Conservation (phyloP, 495 filamentous ascomycete genomes). For the Talaromyces liani region DNA sequence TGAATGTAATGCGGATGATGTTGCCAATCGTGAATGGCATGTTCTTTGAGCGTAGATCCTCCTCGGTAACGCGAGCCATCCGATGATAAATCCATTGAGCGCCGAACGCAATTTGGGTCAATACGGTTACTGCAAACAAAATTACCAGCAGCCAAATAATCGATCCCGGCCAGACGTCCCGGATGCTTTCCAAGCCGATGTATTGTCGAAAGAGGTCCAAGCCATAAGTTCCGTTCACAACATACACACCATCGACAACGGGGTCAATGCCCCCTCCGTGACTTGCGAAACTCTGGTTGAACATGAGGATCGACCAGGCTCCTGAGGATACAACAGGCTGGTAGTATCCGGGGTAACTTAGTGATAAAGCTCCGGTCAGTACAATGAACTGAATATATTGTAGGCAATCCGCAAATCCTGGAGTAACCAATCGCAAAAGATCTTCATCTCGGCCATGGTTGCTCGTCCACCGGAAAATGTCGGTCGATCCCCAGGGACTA, state of each 20-base stretch:
- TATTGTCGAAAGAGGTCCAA: constrained; percentile 71
- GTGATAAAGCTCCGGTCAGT: constrained; percentile 73
- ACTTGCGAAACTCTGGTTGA: constrained; percentile 83
- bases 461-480: constrained; percentile 88
- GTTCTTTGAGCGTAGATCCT: constrained; percentile 85
- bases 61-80: constrained; percentile 63
- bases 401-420: constrained; percentile 93
- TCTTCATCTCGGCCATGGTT: constrained; percentile 95
- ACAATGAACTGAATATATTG: constrained; percentile 95
- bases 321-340: constrained; percentile 83
- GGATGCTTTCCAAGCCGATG: constrained; percentile 66
- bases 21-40: constrained; percentile 87
- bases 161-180: constrained; percentile 92
- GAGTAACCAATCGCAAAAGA: constrained; percentile 84
- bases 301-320: constrained; percentile 84
- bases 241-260: constrained; percentile 79
- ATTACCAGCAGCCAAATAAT: constrained; percentile 77
- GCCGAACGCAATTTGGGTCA: constrained; percentile 71
- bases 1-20: constrained; percentile 80
- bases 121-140: constrained; percentile 54
- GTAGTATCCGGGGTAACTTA: constrained; percentile 91
- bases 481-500: constrained; percentile 88
- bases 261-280: constrained; percentile 53
- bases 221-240: constrained; percentile 62
- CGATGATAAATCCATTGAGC: constrained; percentile 65